Percentiles rank a stretch among this genome's conserved stretches.
phyloP scores from a whole-genome alignment of 352 stramenopile species.

The Phytophthora cryptogea region DNA sequence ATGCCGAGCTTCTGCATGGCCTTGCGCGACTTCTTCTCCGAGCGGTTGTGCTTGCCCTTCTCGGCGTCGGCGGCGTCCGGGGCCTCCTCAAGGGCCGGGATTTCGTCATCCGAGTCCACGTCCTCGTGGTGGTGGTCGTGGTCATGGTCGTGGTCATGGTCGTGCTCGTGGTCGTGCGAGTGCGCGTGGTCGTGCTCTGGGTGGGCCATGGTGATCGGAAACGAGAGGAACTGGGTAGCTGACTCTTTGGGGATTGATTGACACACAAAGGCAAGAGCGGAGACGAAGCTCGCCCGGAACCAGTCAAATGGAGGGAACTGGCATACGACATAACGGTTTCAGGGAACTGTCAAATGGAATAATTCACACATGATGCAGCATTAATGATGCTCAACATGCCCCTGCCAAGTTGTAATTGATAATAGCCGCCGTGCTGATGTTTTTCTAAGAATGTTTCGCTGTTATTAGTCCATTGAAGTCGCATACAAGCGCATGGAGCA shows the following conservation, averaged over 20 bases:
- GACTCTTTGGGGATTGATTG: slow-evolving; percentile 33
- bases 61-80: slow-evolving; percentile 67
- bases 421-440: neutral
- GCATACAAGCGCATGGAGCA: slow-evolving; percentile 1
- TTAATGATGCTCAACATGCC: too few relatives aligned
- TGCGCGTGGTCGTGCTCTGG: slow-evolving; percentile 45
- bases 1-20: slow-evolving; percentile 99
- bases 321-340: neutral
- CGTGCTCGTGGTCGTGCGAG: slow-evolving; percentile 49
- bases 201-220: slow-evolving; percentile 45
- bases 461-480: slow-evolving; percentile 15
- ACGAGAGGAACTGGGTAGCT: neutral
- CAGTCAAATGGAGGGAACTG: slow-evolving; percentile 14
- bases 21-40: slow-evolving; percentile 99
- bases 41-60: slow-evolving; percentile 93
- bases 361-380: neutral
- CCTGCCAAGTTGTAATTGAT: too few relatives aligned
- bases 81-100: slow-evolving; percentile 78
- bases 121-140: slow-evolving; percentile 70
- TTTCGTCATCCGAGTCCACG: slow-evolving; percentile 82
- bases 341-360: slow-evolving; percentile 8
- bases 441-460: slow-evolving; percentile 17
- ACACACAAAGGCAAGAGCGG: neutral
- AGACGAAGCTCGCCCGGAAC: slow-evolving; percentile 5
- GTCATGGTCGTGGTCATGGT: slow-evolving; percentile 45